Evolutionary conservation across 192 early-diverging fungal species (phyloP).

Genomic region (Coemansia sp.): DNA sequence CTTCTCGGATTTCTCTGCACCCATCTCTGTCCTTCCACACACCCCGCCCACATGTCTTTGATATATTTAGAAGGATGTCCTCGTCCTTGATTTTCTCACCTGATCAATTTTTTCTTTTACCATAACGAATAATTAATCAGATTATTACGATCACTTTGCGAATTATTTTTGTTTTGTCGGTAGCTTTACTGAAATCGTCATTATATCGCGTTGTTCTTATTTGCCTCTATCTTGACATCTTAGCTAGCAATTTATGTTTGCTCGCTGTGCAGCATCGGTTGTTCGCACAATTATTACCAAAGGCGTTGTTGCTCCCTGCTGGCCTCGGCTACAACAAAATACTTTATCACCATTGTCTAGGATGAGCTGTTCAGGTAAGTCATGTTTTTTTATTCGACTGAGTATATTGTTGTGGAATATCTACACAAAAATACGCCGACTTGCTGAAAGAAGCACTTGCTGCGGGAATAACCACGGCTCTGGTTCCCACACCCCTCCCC

Average conservation of each 20-base stretch:
- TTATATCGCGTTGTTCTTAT: not conserved
- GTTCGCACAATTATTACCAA: not conserved
- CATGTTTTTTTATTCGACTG: not conserved
- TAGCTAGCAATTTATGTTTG: not conserved
- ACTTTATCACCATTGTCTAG: not conserved
- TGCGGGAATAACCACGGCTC: not conserved
- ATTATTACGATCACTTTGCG: not conserved
- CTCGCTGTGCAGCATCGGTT: not conserved
- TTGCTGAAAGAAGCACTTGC: not conserved
- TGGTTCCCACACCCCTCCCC: constrained; percentile 8
- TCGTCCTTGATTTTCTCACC: not conserved
- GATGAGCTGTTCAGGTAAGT: constrained; percentile 9
- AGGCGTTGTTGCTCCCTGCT: not conserved
- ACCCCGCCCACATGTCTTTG: not conserved
- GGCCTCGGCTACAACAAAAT: not conserved
- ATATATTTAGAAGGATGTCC: not conserved
- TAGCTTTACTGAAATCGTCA: too few species aligned
- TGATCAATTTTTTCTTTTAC: not conserved
- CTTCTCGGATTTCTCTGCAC: not conserved
- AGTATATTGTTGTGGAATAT: not conserved
- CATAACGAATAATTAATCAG: not conserved
- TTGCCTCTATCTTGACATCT: not conserved
- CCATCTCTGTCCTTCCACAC: not conserved
- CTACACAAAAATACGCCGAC: not conserved
- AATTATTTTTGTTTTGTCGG: not conserved